Evolutionary conservation across 2,329 filamentous ascomycete genomes (phyloP).

Genomic region (Leptographium flavum): DNA sequence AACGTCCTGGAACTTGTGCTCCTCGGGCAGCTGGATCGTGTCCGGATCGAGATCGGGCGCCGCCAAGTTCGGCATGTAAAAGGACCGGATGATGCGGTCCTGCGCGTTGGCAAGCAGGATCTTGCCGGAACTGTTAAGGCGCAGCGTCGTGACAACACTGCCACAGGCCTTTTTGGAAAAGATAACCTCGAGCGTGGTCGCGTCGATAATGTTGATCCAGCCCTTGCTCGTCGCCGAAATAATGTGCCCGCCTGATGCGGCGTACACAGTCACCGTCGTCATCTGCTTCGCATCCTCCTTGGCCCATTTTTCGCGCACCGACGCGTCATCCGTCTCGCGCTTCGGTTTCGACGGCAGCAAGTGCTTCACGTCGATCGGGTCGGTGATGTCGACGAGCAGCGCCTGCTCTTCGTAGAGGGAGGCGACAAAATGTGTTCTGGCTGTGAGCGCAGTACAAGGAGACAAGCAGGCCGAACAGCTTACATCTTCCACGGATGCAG

Average conservation of each 20-base stretch:
- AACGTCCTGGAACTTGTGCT: slow-evolving; percentile 97
- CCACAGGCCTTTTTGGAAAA: slow-evolving; percentile 81
- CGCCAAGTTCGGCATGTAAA: slow-evolving; percentile 69
- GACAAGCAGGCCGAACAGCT: slow-evolving; percentile 23
- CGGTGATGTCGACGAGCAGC: slow-evolving; percentile 67
- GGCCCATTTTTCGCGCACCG: slow-evolving; percentile 65
- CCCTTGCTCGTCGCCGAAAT: slow-evolving; percentile 90
- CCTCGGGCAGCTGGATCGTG: slow-evolving; percentile 76
- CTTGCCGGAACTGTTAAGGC: slow-evolving; percentile 70
- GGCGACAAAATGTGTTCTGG: slow-evolving; percentile 69
- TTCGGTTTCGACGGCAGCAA: slow-evolving; percentile 71
- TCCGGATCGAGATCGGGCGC: slow-evolving; percentile 60
- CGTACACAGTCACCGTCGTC: slow-evolving; percentile 86
- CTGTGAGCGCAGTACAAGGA: background rate
- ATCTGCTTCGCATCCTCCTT: slow-evolving; percentile 90
- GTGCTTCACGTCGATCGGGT: slow-evolving; percentile 56
- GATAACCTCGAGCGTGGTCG: slow-evolving; percentile 64
- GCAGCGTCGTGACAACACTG: slow-evolving; percentile 76
- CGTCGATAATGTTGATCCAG: slow-evolving; percentile 89
- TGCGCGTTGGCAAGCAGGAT: slow-evolving; percentile 86
- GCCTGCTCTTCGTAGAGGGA: slow-evolving; percentile 91
- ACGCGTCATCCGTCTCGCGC: slow-evolving; percentile 57
- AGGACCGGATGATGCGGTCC: slow-evolving; percentile 87
- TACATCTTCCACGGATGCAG: slow-evolving; percentile 84
- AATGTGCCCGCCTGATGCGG: slow-evolving; percentile 71